Evolutionary conservation across 768 basidiomycete genomes (phyloP).

Genomic region (Mycena indigotica): DNA sequence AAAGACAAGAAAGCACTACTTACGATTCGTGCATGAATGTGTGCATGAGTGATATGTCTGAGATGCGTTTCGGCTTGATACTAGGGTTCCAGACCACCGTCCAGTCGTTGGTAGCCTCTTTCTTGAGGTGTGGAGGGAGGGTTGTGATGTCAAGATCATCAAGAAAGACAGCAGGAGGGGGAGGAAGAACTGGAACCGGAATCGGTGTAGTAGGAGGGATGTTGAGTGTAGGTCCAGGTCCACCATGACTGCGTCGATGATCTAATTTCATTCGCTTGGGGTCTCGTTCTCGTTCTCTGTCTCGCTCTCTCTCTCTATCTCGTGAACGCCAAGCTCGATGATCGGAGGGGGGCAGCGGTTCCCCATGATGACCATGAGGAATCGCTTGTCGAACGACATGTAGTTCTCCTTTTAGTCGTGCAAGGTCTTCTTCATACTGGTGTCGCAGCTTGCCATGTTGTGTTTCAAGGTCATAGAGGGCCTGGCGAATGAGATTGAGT

Average conservation of each 20-base stretch:
- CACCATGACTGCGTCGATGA: slow-evolving; percentile 31
- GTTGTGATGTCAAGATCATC: slow-evolving; percentile 41
- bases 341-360: slow-evolving; percentile 34
- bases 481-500: slow-evolving; percentile 69
- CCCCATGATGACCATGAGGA: slow-evolving; percentile 32
- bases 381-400: slow-evolving; percentile 45
- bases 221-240: slow-evolving; percentile 29
- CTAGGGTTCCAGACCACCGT: slow-evolving; percentile 69
- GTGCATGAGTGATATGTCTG: slow-evolving; percentile 68
- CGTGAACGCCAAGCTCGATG: slow-evolving; percentile 31
- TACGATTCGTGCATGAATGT: slow-evolving; percentile 76
- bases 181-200: slow-evolving; percentile 23
- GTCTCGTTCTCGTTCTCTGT: slow-evolving; percentile 45
- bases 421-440: slow-evolving; percentile 68
- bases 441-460: slow-evolving; percentile 68
- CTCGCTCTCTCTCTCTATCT: slow-evolving; percentile 37
- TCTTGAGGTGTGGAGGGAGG: slow-evolving; percentile 46
- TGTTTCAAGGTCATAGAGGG: slow-evolving; percentile 72
- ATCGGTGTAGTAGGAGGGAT: slow-evolving; percentile 31
- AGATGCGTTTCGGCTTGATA: slow-evolving; percentile 54
- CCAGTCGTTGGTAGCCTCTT: slow-evolving; percentile 68
- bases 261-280: slow-evolving; percentile 53
- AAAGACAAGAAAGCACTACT: slow-evolving; percentile 4
- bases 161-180: slow-evolving; percentile 25
- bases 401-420: slow-evolving; percentile 57